Conservation (phyloP, 2,329 filamentous ascomycete genomes). For the Chaetothyriales sp. region DNA sequence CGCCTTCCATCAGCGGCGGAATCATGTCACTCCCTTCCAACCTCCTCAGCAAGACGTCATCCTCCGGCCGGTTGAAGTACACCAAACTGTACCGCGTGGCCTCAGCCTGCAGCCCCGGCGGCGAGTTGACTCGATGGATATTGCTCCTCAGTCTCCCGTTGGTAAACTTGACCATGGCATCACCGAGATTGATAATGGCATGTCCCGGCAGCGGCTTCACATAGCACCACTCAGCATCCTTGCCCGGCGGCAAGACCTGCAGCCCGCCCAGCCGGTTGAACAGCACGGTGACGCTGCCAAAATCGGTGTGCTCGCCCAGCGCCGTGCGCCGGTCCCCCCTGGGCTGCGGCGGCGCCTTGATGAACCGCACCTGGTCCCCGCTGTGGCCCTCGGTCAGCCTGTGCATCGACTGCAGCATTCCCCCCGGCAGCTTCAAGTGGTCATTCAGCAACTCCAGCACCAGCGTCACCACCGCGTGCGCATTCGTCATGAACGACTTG, state of each 20-base stretch:
- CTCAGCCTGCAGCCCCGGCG: conserved; percentile 34
- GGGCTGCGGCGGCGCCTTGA: conserved; percentile 35
- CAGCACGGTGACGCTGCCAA: conserved; percentile 40
- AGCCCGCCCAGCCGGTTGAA: conserved; percentile 42
- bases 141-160: conserved; percentile 27
- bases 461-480: conserved; percentile 32
- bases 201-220: conserved; percentile 36
- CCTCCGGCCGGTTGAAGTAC: conserved; percentile 38
- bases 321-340: conserved; percentile 28
- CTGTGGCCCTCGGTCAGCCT: conserved; percentile 24
- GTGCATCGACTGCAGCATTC: conserved; percentile 34
- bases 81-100: conserved; percentile 36
- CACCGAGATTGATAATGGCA: conserved; percentile 30
- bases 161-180: conserved; percentile 31
- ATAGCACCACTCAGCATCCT: conserved; percentile 34
- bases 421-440: conserved; percentile 28
- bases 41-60: conserved; percentile 31
- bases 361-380: conserved; percentile 41
- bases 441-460: conserved; percentile 32
- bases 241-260: conserved; percentile 34
- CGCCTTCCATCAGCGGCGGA: conserved; percentile 20
- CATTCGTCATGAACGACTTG: conserved; percentile 29
- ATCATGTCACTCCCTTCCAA: conserved; percentile 24
- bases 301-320: conserved; percentile 42
- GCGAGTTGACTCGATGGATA: conserved; percentile 36